Evolutionary conservation across 1,139 yeast genomes (phyloP).

Genomic region (Geotrichum aggregatum): DNA sequence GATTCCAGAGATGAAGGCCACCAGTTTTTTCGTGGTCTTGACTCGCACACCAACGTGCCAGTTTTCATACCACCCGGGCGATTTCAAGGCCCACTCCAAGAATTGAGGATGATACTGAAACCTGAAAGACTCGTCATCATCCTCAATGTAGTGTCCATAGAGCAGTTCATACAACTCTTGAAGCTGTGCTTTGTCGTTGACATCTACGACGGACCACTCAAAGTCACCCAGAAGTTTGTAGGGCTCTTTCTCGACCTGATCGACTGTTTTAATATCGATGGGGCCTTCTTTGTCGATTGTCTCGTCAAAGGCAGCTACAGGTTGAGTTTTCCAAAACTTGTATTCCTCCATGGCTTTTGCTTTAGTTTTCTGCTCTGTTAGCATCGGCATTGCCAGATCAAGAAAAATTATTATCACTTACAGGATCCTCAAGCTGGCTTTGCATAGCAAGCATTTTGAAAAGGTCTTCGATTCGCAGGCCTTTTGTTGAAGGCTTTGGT

Average conservation of each 20-base stretch:
- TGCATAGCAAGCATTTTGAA: constrained; percentile 38
- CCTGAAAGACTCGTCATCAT: constrained; percentile 84
- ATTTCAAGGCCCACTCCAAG: constrained; percentile 87
- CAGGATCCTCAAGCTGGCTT: constrained; percentile 10
- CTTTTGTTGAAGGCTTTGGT: constrained; percentile 26
- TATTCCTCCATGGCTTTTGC: constrained; percentile 77
- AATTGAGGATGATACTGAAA: constrained; percentile 83
- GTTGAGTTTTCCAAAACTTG: constrained; percentile 98
- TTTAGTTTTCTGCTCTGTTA: constrained; percentile 13
- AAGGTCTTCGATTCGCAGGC: constrained; percentile 41
- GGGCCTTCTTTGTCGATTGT: constrained; percentile 72
- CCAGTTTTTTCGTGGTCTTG: constrained; percentile 65
- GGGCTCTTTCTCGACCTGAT: constrained; percentile 66
- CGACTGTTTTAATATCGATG: constrained; percentile 69
- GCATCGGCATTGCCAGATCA: neutral
- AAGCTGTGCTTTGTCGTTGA: constrained; percentile 54
- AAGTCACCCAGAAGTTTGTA: constrained; percentile 69
- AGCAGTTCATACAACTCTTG: constrained; percentile 73
- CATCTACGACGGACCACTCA: constrained; percentile 83
- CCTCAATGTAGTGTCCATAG: constrained; percentile 91
- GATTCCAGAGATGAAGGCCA: constrained; percentile 88
- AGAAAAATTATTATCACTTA: neutral
- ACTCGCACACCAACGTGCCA: constrained; percentile 96
- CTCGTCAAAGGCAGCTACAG: constrained; percentile 69
- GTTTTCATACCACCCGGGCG: constrained; percentile 87